Base-by-base conservation (phyloP, 768 basidiomycete genomes). In the Candolleomyces efflorescens region DNA sequence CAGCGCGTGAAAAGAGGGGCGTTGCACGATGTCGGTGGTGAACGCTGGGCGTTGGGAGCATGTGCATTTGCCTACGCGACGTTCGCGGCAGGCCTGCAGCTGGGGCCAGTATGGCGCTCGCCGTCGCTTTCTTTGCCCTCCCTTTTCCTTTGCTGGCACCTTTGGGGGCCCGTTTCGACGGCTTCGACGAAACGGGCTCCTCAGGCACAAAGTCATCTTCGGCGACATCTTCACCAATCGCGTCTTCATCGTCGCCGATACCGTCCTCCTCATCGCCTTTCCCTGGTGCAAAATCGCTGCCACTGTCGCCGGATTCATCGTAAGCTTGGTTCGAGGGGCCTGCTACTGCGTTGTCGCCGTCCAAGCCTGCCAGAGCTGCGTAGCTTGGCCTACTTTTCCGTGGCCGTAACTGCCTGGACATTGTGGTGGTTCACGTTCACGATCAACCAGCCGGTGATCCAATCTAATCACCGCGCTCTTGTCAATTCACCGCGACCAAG, bases 11-110 rank as follows among this genome's bases (percentile, higher is more conserved):
- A 64, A 81, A 82, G 4, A 90, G 70, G 0, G 89, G 84, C 5
- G 84, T 74, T 12, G 87, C 84, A 24, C 86, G 75, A 65, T 92
- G 90, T 49, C 90, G 79, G 67, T 92, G 90, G 59, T 91, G 83
- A 0, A 84, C 73, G 59, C 80, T 86, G 0, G 86, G 86, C 12
- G 80, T 81, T 0, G 87, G 87, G 12, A 87, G 74, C 17, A 77
- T 70, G 60, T 87, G 82, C 64, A 75, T 81, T 66, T 86, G 80
- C 17, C 81, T 75, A 60, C 76, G 78, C 0, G 74, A 66, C 12
- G 73, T 51, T 41, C 60, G 51, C 47, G 60, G 59, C 38, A 65
- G 48, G 39, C 63, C 59, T 24, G 55, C 56, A n/a, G 50, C 53
- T 4, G 53, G 23, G 27, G 46, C 47, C 41, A 62, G 61, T 22